Evolutionary conservation across 768 basidiomycete genomes (phyloP).

Genomic region (Psilocybe cyanescens): DNA sequence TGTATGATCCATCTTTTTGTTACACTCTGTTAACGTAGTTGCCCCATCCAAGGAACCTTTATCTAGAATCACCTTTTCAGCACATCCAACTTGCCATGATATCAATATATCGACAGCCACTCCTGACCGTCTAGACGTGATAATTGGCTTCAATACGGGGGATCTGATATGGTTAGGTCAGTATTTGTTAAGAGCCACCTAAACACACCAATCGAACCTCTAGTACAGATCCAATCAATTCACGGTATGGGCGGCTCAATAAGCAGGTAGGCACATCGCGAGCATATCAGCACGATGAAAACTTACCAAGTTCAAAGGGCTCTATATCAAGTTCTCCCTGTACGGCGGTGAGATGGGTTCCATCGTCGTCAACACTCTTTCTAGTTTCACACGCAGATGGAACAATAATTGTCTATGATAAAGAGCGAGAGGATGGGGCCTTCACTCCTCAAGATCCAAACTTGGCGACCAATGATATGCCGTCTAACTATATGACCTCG

Average conservation of each 20-base stretch:
- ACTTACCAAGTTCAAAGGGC: slow-evolving; percentile 47
- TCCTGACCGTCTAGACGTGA: slow-evolving; percentile 79
- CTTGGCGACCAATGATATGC: slow-evolving; percentile 27
- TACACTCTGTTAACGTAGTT: slow-evolving; percentile 10
- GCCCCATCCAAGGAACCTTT: slow-evolving; percentile 74
- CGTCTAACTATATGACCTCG: slow-evolving; percentile 26
- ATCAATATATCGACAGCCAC: slow-evolving; percentile 81
- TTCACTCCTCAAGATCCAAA: slow-evolving; percentile 68
- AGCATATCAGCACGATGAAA: background rate
- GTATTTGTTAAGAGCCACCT: slow-evolving; percentile 22
- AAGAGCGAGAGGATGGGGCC: slow-evolving; percentile 84
- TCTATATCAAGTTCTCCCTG: slow-evolving; percentile 81
- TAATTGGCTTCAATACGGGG: slow-evolving; percentile 94
- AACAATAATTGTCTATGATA: slow-evolving; percentile 88
- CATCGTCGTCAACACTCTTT: slow-evolving; percentile 78
- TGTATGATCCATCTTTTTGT: slow-evolving; percentile 14
- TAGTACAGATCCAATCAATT: slow-evolving; percentile 71
- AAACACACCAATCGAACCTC: slow-evolving; percentile 5
- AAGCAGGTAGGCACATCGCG: slow-evolving; percentile 58
- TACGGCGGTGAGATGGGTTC: slow-evolving; percentile 92
- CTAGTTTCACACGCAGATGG: slow-evolving; percentile 89
- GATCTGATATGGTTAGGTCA: slow-evolving; percentile 95
- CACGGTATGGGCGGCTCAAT: slow-evolving; percentile 85
- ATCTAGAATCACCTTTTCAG: slow-evolving; percentile 82
- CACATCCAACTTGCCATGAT: slow-evolving; percentile 90